Percentiles rank a stretch among this genome's conserved stretches.
Conservation (phyloP, 2,329 filamentous ascomycete genomes). For the Pseudogymnoascus sp. region DNA sequence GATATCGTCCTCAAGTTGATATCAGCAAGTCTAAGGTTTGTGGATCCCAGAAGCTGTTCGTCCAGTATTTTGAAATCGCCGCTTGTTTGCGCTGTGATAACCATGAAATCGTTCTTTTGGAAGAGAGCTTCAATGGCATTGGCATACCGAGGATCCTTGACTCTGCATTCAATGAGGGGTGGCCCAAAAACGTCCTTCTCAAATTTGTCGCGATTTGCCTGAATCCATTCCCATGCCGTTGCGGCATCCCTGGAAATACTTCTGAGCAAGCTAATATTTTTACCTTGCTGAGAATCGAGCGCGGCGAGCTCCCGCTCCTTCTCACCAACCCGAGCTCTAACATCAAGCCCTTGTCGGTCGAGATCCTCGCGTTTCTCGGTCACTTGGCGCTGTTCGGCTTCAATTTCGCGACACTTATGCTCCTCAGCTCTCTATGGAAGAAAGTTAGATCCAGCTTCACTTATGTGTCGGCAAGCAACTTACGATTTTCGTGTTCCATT, state of each 20-base stretch:
- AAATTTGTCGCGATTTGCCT: slow-evolving; percentile 55
- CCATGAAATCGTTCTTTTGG: slow-evolving; percentile 41
- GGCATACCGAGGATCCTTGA: slow-evolving; percentile 51
- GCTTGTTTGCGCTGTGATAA: slow-evolving; percentile 67
- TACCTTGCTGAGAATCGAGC: slow-evolving; percentile 67
- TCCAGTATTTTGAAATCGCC: slow-evolving; percentile 67
- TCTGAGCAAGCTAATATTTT: slow-evolving; percentile 59
- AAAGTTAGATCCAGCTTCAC: background rate
- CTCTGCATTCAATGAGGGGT: slow-evolving; percentile 54
- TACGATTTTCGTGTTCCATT: slow-evolving; percentile 67
- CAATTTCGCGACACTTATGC: slow-evolving; percentile 44
- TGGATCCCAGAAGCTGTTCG: slow-evolving; percentile 45
- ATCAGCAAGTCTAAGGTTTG: slow-evolving; percentile 53
- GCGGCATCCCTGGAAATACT: slow-evolving; percentile 54
- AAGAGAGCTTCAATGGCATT: slow-evolving; percentile 52
- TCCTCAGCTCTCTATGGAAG: slow-evolving; percentile 49
- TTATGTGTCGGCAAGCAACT: slow-evolving; percentile 26
- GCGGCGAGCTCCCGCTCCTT: slow-evolving; percentile 43
- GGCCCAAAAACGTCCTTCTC: slow-evolving; percentile 57
- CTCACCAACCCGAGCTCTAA: slow-evolving; percentile 32
- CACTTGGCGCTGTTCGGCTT: slow-evolving; percentile 28
- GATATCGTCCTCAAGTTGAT: slow-evolving; percentile 56
- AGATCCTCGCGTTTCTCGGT: slow-evolving; percentile 30
- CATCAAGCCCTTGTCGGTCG: slow-evolving; percentile 33
- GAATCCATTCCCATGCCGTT: slow-evolving; percentile 73